phyloP scores from a whole-genome alignment of 2,329 filamentous ascomycete species.

The Curvularia spicifera region DNA sequence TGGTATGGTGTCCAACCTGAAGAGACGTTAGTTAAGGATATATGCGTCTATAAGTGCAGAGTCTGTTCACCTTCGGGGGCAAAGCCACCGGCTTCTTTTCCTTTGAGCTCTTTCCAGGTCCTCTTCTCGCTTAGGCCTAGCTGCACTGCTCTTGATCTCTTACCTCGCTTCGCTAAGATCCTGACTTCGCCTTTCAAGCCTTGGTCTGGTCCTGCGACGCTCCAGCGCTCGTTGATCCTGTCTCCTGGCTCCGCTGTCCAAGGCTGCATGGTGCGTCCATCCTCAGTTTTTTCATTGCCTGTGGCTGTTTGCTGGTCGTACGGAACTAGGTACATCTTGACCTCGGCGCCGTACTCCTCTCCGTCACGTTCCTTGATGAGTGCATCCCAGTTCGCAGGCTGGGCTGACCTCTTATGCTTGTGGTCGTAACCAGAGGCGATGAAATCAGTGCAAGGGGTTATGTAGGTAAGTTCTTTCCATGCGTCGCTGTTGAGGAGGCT shows the following conservation, averaged over 20 bases:
- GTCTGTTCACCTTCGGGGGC: constrained; percentile 33
- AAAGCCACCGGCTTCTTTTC: constrained; percentile 32
- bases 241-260: constrained; percentile 44
- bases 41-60: not conserved
- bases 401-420: constrained; percentile 33
- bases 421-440: constrained; percentile 44
- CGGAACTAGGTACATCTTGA: constrained; percentile 44
- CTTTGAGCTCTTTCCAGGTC: constrained; percentile 44
- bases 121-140: constrained; percentile 35
- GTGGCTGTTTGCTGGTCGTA: constrained; percentile 21
- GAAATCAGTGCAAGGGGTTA: constrained; percentile 46
- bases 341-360: constrained; percentile 36
- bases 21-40: constrained; percentile 1
- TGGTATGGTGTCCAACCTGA: constrained; percentile 45
- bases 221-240: constrained; percentile 37
- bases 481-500: constrained; percentile 39
- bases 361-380: constrained; percentile 43
- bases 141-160: constrained; percentile 33
- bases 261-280: constrained; percentile 29
- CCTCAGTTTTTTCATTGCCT: constrained; percentile 24
- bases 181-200: constrained; percentile 42
- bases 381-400: constrained; percentile 42
- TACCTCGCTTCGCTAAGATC: constrained; percentile 41
- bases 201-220: constrained; percentile 38
- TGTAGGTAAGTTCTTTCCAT: constrained; percentile 44